Evolutionary conservation across 257 asterid species (phyloP), one percentile per base, ranked within the genome.

Genomic region (Voacanga thouarsii): DNA sequence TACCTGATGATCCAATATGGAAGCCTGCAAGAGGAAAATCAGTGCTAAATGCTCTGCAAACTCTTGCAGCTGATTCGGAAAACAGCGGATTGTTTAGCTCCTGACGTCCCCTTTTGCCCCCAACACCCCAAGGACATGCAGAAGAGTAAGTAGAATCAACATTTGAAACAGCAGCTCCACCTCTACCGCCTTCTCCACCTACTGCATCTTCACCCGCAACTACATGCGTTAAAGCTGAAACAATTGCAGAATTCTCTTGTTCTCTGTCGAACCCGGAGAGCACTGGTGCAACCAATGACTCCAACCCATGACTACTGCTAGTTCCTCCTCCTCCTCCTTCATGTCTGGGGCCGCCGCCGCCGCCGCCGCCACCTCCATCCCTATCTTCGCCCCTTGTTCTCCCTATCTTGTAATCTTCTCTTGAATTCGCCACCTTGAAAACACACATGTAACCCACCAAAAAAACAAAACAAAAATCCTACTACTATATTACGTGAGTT

Each of bases 191-290:
- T 14, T 18, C n/a, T 53, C 59, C 59, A 10, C 65, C 70, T 0
- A 39, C 49, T 14, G 6, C 18, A 6, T 26, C 56, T 15, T 76
- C 80, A 28, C 72, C 87, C 78, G 92, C 90, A 53, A 94, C 89
- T 33, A 94, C 98, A 60, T 82, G 87, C 30, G 87, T 76, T 71
- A 91, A 70, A 59, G 96, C 96, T 1, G 91, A 91, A 26, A 93
- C 97, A 90, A 93, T 93, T 0, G 81, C 89, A 7, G 94, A 89
- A 90, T 92, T 89, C 82, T 94, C 98, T 12, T 76, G 80, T 78
- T 94, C 91, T 74, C 94, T 87, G 60, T 82, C 78, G 19, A 81
- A 49, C 63, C 85, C 81, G 5, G 68, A 72, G 79, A 81, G 47
- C 89, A 77, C 75, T 11, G 80, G 77, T 37, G 78, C 67, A 61